Evolutionary conservation across 306 rosid species (phyloP).

Genomic region (Canavalia gladiata): DNA sequence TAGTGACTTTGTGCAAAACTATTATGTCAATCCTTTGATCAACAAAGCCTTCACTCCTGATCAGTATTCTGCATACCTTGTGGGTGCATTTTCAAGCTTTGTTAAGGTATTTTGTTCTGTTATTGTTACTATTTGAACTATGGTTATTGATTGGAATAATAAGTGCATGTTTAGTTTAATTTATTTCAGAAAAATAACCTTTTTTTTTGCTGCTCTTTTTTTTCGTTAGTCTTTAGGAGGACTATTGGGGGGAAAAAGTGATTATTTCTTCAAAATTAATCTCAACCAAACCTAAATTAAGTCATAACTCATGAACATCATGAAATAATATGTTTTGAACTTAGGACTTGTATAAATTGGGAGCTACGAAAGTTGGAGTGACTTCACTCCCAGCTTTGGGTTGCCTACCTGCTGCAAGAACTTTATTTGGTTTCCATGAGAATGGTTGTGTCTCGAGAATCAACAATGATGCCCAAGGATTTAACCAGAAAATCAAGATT

Average conservation of each 20-base stretch:
- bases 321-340: slow-evolving; percentile 36
- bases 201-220: too few species aligned
- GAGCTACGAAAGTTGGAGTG: slow-evolving; percentile 87
- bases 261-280: too few species aligned
- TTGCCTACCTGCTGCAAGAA: slow-evolving; percentile 73
- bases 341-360: slow-evolving; percentile 71
- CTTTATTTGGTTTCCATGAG: slow-evolving; percentile 65
- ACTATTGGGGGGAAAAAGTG: too few species aligned
- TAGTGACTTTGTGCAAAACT: slow-evolving; percentile 84
- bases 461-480: slow-evolving; percentile 72
- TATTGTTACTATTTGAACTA: neutral
- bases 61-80: slow-evolving; percentile 63
- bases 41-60: slow-evolving; percentile 70
- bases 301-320: neutral
- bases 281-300: neutral
- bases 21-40: slow-evolving; percentile 75
- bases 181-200: too few species aligned
- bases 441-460: slow-evolving; percentile 66
- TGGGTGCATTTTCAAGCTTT: slow-evolving; percentile 65
- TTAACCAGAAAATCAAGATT: slow-evolving; percentile 69
- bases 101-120: slow-evolving; percentile 59
- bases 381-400: slow-evolving; percentile 91
- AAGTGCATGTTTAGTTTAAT: neutral
- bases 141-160: neutral
- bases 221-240: too few species aligned